Conservation (phyloP, 169 alveolate genomes). For the Plasmodium malariae region DNA sequence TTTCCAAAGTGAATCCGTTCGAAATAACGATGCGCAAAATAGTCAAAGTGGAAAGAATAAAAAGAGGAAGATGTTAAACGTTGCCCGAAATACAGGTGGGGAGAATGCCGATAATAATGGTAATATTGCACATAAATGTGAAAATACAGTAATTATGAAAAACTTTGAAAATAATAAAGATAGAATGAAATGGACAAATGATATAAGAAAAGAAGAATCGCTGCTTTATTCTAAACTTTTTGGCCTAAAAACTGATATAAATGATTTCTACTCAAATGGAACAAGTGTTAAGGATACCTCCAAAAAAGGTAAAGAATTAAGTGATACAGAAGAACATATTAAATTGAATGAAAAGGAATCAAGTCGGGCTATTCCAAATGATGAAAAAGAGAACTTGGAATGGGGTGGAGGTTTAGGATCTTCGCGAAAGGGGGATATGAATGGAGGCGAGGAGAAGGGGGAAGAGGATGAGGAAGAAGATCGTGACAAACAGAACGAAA, state of each 20-base stretch:
- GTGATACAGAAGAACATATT: background rate
- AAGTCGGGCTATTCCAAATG: background rate
- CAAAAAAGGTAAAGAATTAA: background rate
- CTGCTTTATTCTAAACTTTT: conserved; percentile 46
- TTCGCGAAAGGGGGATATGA: no score
- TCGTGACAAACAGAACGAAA: background rate
- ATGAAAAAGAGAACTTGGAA: background rate
- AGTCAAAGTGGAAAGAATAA: background rate
- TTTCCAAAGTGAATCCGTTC: background rate
- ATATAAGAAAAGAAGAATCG: conserved; percentile 71
- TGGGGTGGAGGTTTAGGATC: no score
- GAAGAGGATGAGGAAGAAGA: background rate
- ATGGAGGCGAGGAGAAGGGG: background rate
- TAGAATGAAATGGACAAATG: conserved; percentile 66
- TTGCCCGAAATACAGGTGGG: background rate
- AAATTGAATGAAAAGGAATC: conserved; percentile 10
- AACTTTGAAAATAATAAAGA: conserved; percentile 13
- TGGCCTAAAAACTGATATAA: conserved; percentile 41
- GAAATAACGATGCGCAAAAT: background rate
- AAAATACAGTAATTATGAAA: background rate
- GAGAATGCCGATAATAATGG: background rate
- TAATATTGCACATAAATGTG: background rate
- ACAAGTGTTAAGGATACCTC: background rate
- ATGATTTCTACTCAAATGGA: conserved; percentile 38
- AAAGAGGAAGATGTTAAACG: background rate